phyloP scores from a whole-genome alignment of 495 filamentous ascomycete species.

The Lasiosphaeriaceae sp. region DNA sequence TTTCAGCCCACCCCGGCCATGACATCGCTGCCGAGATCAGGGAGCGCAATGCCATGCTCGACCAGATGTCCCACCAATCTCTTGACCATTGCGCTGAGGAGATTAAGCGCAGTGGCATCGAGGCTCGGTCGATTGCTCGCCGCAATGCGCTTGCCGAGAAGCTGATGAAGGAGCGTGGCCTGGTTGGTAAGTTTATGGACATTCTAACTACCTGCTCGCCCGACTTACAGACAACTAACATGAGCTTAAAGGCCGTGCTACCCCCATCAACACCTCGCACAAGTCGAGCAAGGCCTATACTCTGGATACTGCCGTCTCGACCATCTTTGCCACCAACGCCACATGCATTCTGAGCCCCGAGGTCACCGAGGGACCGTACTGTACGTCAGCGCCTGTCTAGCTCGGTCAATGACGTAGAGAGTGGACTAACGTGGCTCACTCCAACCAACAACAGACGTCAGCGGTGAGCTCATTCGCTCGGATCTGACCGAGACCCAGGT shows the following conservation, averaged over 20 bases:
- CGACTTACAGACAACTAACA: no score
- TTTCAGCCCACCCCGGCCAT: slow-evolving; percentile 44
- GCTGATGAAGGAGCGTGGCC: slow-evolving; percentile 8
- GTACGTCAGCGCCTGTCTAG: no score
- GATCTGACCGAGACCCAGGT: slow-evolving; percentile 50
- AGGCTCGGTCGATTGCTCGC: slow-evolving; percentile 39
- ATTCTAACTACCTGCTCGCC: no score
- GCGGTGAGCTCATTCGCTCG: slow-evolving; percentile 42
- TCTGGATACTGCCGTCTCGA: slow-evolving; percentile 7
- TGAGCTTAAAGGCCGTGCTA: neutral
- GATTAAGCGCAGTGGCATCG: slow-evolving; percentile 42
- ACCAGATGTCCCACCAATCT: slow-evolving; percentile 31
- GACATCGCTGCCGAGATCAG: slow-evolving; percentile 40
- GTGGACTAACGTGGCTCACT: no score
- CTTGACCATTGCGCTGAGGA: slow-evolving; percentile 39
- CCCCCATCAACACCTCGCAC: slow-evolving; percentile 10
- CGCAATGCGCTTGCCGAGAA: slow-evolving; percentile 23
- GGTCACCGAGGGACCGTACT: slow-evolving; percentile 49
- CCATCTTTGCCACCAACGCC: slow-evolving; percentile 47
- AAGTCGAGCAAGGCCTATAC: slow-evolving; percentile 9
- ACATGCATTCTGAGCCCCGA: slow-evolving; percentile 52
- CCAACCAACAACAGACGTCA: slow-evolving; percentile 12
- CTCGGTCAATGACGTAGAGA: no score
- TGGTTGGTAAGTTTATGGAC: slow-evolving; percentile 5
- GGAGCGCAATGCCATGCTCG: slow-evolving; percentile 40